These are phyloP conservation scores for Isatis tinctoria DNA, from an alignment of 345 rosid genomes.

Conservation along the genomic window DNA sequence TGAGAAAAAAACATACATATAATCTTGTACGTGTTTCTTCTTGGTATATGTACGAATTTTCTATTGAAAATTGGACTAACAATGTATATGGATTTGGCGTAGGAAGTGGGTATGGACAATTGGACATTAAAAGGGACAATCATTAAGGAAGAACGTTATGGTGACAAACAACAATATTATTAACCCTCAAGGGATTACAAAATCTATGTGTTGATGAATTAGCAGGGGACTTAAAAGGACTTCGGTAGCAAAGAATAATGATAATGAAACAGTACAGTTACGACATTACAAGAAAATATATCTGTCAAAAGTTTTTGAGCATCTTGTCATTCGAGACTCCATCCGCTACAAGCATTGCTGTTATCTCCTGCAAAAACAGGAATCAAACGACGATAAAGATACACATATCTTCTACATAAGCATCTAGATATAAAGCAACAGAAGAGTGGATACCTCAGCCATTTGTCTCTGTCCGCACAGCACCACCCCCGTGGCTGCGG, in stretches of 20 bases:
- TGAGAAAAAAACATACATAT: neutral
- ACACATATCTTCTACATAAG: neutral
- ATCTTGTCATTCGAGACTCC: conserved; percentile 73
- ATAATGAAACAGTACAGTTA: conserved; percentile 5
- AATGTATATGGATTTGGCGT: too few relatives aligned
- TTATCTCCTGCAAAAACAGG: conserved; percentile 65
- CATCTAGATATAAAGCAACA: neutral
- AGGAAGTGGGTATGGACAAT: neutral
- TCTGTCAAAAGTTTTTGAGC: conserved; percentile 76
- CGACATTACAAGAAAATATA: conserved; percentile 10
- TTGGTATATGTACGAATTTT: too few relatives aligned
- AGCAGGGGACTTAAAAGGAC: conserved; percentile 6
- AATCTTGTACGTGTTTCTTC: too few relatives aligned
- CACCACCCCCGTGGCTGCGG: conserved; percentile 65
- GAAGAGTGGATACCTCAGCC: conserved; percentile 63
- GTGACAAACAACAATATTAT: conserved; percentile 18
- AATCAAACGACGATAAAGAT: neutral
- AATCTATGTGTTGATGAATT: conserved; percentile 12
- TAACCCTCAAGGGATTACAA: conserved; percentile 16
- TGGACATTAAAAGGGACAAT: neutral
- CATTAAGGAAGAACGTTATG: neutral
- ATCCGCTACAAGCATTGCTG: conserved; percentile 64
- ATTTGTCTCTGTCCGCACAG: conserved; percentile 96
- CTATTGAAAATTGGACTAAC: too few relatives aligned
- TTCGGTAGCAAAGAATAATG: conserved; percentile 19